A percentile compares a stretch with the other conserved stretches of the same genome.
Conservation (phyloP, 768 basidiomycete species). For the Russula abietina region DNA sequence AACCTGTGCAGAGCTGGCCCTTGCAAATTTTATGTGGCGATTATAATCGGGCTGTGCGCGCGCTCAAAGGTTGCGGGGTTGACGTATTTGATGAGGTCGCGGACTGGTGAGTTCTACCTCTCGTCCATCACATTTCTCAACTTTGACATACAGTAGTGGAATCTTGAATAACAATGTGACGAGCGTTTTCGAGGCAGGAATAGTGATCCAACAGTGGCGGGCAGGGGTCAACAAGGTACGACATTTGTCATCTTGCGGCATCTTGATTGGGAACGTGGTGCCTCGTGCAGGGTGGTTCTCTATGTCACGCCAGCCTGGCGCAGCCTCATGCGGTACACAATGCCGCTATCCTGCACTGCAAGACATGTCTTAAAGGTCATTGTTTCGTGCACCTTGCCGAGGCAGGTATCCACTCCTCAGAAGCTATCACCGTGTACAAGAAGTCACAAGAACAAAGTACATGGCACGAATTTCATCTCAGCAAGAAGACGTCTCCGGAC, state of each 20-base stretch:
- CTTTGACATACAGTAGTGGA: neutral
- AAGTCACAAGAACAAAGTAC: constrained; percentile 14
- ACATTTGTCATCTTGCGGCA: neutral
- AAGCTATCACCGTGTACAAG: constrained; percentile 29
- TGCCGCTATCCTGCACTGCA: constrained; percentile 32
- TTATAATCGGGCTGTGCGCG: constrained; percentile 37
- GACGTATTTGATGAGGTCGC: neutral
- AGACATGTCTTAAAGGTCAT: constrained; percentile 32
- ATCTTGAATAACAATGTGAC: neutral
- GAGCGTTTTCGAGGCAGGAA: constrained; percentile 27
- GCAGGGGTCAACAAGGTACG: constrained; percentile 6
- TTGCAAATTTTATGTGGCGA: constrained; percentile 42
- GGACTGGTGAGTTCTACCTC: constrained; percentile 6
- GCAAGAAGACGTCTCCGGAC: constrained; percentile 24
- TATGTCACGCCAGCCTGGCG: constrained; percentile 2
- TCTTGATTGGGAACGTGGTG: neutral
- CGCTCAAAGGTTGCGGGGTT: constrained; percentile 24
- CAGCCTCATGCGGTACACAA: constrained; percentile 13
- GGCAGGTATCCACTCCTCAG: constrained; percentile 35
- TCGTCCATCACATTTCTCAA: neutral
- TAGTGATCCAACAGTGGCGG: constrained; percentile 16
- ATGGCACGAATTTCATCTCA: constrained; percentile 36
- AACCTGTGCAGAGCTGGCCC: constrained; percentile 50
- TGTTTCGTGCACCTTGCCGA: constrained; percentile 38
- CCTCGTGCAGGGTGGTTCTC: neutral